phyloP scores from a whole-genome alignment of 768 basidiomycete genomes.

The Baorangia bicolor region DNA sequence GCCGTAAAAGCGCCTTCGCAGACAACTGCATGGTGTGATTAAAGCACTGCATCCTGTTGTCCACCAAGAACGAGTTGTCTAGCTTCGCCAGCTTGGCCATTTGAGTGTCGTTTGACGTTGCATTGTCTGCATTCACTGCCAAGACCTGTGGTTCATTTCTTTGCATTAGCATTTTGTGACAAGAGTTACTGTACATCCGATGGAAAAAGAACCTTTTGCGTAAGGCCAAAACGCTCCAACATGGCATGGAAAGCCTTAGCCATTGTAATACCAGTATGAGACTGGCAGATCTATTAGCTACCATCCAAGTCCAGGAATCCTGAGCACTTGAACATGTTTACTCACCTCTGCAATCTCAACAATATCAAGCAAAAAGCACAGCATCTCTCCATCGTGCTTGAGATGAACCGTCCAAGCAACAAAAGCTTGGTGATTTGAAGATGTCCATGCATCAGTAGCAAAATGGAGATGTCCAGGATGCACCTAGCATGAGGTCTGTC shows the following conservation, averaged over 20 bases:
- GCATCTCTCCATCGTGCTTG: background rate
- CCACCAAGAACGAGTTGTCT: background rate
- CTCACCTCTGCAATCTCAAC: background rate
- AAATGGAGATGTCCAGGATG: background rate
- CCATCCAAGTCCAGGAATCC: too few relatives aligned
- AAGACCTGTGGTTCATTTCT: too few relatives aligned
- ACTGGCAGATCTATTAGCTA: too few relatives aligned
- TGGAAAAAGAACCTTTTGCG: background rate
- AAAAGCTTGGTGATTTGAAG: background rate
- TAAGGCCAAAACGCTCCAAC: too few relatives aligned
- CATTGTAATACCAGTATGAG: too few relatives aligned
- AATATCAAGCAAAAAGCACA: background rate
- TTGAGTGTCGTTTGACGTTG: background rate
- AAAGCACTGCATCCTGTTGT: background rate
- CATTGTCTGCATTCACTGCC: background rate
- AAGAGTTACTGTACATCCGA: too few relatives aligned
- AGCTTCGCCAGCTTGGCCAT: background rate
- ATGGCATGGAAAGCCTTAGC: background rate
- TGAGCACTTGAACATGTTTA: too few relatives aligned
- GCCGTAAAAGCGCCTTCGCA: background rate
- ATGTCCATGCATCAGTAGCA: background rate
- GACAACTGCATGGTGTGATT: background rate
- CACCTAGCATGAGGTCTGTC: too few relatives aligned
- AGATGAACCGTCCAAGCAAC: constrained; percentile 3
- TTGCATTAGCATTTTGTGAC: too few relatives aligned